Evolutionary conservation across 371 early-diverging fungal species (phyloP).

Genomic region (Haplosporangium sp.): DNA sequence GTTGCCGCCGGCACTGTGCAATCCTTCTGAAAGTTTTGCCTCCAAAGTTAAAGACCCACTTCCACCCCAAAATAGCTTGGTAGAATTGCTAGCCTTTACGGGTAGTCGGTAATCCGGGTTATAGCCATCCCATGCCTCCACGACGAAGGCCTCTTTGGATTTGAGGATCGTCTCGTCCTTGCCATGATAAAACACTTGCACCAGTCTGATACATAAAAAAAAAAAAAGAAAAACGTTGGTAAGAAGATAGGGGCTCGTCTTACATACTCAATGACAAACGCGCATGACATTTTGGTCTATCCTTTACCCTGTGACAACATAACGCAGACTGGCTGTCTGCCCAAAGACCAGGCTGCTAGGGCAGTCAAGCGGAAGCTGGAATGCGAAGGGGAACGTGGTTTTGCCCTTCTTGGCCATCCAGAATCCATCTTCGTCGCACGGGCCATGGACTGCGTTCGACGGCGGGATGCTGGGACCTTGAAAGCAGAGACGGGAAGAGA

Average conservation of each 20-base stretch:
- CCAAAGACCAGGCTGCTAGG: conserved; percentile 66
- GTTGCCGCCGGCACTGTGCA: conserved; percentile 62
- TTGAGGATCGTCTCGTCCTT: conserved; percentile 60
- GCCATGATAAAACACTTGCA: conserved; percentile 59
- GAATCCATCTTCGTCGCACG: conserved; percentile 57
- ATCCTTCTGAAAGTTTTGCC: conserved; percentile 54
- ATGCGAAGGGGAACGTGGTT: conserved; percentile 71
- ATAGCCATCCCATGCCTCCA: conserved; percentile 63
- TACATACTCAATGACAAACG: conserved; percentile 2
- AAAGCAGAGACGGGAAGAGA: conserved; percentile 62
- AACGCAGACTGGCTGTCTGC: conserved; percentile 60
- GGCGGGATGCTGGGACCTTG: conserved; percentile 66
- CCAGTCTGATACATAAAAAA: conserved; percentile 51
- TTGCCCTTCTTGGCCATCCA: conserved; percentile 70
- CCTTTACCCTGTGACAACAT: conserved; percentile 67
- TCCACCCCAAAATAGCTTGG: conserved; percentile 62
- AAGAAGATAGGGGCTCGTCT: conserved; percentile 1
- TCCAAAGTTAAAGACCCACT: conserved; percentile 58
- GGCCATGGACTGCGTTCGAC: conserved; percentile 65
- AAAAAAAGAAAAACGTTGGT: not conserved
- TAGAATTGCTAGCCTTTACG: conserved; percentile 53
- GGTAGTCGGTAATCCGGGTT: conserved; percentile 52
- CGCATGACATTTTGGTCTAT: not conserved
- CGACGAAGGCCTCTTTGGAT: conserved; percentile 64
- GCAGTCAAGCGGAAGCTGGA: conserved; percentile 63